phyloP scores from a whole-genome alignment of 108 stramenopile genomes.

The Pseudonitzschia delicatissima region DNA sequence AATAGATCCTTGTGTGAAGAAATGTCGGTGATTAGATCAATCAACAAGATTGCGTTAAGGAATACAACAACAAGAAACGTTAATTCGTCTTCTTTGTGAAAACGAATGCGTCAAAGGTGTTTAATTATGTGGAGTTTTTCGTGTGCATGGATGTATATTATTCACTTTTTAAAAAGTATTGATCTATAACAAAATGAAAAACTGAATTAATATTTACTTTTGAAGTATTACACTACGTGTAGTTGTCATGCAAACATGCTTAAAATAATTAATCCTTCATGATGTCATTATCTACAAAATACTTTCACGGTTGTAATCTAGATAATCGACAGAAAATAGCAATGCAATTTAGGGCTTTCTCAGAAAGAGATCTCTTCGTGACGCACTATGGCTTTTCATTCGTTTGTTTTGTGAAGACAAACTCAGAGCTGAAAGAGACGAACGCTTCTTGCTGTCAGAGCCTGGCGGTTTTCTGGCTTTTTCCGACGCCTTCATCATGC shows the following conservation, averaged over 20 bases:
- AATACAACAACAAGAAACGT: background rate
- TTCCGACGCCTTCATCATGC: slow-evolving; percentile 5
- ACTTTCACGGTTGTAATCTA: too few relatives aligned
- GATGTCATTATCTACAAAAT: too few relatives aligned
- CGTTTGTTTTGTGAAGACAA: slow-evolving; percentile 9
- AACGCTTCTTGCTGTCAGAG: background rate
- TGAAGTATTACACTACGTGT: too few relatives aligned
- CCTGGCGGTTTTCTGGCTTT: background rate
- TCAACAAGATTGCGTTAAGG: too few relatives aligned
- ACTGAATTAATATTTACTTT: too few relatives aligned
- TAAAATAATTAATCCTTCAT: too few relatives aligned
- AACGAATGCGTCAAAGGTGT: background rate
- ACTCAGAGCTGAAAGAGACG: background rate
- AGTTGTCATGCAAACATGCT: too few relatives aligned
- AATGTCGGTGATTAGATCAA: background rate
- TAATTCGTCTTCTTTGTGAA: background rate
- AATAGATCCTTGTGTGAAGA: slow-evolving; percentile 42
- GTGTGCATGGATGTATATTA: background rate
- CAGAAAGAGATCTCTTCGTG: background rate
- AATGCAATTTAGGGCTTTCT: background rate
- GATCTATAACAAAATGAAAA: too few relatives aligned
- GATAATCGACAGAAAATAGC: too few relatives aligned
- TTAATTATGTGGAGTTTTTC: background rate
- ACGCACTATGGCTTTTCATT: background rate
- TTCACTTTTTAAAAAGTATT: too few relatives aligned